Percentiles rank a stretch among this genome's conserved stretches.
These are phyloP conservation scores for Torulaspora franciscae DNA, from an alignment of 805 yeast species.

Conservation along the genomic window DNA sequence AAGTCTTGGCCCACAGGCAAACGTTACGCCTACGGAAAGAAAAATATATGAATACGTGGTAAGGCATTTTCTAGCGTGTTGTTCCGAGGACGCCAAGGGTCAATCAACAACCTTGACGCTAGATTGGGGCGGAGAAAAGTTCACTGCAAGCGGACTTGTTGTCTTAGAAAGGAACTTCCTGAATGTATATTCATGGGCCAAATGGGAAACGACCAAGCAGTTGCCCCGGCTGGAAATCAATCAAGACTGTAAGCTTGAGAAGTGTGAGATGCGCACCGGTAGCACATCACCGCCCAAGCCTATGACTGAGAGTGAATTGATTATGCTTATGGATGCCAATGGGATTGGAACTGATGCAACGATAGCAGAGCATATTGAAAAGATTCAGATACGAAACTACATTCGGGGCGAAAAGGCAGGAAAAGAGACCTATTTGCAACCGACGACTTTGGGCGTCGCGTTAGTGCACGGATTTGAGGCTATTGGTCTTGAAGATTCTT, in stretches of 20 bases:
- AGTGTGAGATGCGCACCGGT: slow-evolving; percentile 64
- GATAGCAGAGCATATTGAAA: slow-evolving; percentile 94
- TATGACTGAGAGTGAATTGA: slow-evolving; percentile 87
- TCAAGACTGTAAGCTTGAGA: slow-evolving; percentile 51
- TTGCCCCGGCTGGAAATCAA: slow-evolving; percentile 60
- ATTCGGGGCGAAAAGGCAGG: slow-evolving; percentile 44
- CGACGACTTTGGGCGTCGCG: slow-evolving; percentile 80
- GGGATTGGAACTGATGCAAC: slow-evolving; percentile 99
- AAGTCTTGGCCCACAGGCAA: slow-evolving; percentile 31
- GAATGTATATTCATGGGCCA: slow-evolving; percentile 71
- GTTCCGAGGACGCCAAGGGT: slow-evolving; percentile 88
- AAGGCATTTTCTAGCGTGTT: slow-evolving; percentile 83
- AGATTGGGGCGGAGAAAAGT: slow-evolving; percentile 74
- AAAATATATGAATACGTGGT: slow-evolving; percentile 83
- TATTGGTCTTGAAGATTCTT: slow-evolving; percentile 65
- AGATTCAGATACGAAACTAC: slow-evolving; percentile 64
- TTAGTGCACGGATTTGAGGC: slow-evolving; percentile 82
- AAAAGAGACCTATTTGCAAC: slow-evolving; percentile 50
- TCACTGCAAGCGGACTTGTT: slow-evolving; percentile 65
- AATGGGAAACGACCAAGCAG: slow-evolving; percentile 65
- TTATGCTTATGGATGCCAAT: slow-evolving; percentile 90
- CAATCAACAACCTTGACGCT: slow-evolving; percentile 54
- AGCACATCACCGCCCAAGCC: slow-evolving; percentile 75
- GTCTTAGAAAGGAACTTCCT: slow-evolving; percentile 73
- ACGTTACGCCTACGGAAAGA: slow-evolving; percentile 40